Conservation (phyloP, 1,284 basidiomycete species). For the Irpex lacteus region DNA sequence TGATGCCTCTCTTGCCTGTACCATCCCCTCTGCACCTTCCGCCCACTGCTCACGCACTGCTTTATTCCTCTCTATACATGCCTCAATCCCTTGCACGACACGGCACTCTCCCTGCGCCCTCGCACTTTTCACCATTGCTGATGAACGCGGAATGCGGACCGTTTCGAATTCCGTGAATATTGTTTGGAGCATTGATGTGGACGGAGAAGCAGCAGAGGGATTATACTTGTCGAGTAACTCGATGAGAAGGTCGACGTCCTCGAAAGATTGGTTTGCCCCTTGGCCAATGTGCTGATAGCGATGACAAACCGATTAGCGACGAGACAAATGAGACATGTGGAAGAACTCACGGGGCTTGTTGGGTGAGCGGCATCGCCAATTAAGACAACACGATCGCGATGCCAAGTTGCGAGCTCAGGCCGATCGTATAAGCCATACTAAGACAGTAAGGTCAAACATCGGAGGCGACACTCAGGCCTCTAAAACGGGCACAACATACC, state of each 20-base stretch:
- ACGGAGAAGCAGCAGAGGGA: conserved; percentile 25
- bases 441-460: background rate
- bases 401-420: conserved; percentile 41
- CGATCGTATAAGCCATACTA: conserved; percentile 48
- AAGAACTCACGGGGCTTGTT: conserved; percentile 29
- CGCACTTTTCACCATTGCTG: conserved; percentile 35
- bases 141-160: conserved; percentile 32
- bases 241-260: conserved; percentile 41
- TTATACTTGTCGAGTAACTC: conserved; percentile 35
- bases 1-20: background rate
- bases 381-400: conserved; percentile 33
- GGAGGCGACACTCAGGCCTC: background rate
- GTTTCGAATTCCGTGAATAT: conserved; percentile 33
- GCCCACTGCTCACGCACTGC: conserved; percentile 20
- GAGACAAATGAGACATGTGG: background rate
- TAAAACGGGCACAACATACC: conserved; percentile 23
- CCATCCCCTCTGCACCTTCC: conserved; percentile 12
- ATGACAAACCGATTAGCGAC: background rate
- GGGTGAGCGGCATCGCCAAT: conserved; percentile 36
- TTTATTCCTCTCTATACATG: conserved; percentile 32
- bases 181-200: conserved; percentile 27
- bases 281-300: conserved; percentile 42
- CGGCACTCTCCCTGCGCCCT: conserved; percentile 36
- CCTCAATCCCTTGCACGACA: conserved; percentile 33
- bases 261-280: conserved; percentile 47